Conservation (phyloP, 73 alveolate genomes). For the Tetrahymena malaccensis region DNA sequence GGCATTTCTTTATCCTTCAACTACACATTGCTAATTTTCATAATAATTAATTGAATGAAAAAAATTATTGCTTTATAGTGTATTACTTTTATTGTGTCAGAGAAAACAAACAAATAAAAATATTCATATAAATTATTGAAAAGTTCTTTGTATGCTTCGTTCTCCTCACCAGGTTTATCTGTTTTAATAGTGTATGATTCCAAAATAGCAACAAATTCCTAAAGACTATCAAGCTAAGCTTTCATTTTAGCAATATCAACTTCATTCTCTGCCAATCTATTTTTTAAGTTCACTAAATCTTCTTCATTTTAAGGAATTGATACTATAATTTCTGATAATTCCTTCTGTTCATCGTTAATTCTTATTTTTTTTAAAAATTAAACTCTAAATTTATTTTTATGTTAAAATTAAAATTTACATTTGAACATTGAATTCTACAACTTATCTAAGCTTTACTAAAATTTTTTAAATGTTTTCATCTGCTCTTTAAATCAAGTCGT, state of each 20-base stretch:
- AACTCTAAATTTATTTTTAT: background rate
- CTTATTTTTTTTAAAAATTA: background rate
- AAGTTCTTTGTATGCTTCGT: background rate
- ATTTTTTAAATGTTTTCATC: conserved; percentile 8
- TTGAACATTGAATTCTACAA: background rate
- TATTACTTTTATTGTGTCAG: background rate
- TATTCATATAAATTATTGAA: background rate
- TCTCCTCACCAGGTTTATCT: conserved; percentile 18
- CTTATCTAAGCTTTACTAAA: conserved; percentile 5
- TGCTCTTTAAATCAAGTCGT: background rate
- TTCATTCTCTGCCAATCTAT: conserved; percentile 31
- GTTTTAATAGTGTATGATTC: background rate
- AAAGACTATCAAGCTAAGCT: background rate
- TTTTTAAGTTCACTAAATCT: conserved; percentile 30
- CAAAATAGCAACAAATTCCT: background rate
- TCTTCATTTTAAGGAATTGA: conserved; percentile 23
- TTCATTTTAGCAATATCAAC: conserved; percentile 31
- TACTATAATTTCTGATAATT: conserved; percentile 16
- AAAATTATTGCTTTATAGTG: background rate
- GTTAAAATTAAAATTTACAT: background rate
- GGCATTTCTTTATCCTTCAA: conserved; percentile 68
- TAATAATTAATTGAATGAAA: background rate
- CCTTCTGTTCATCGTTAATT: background rate
- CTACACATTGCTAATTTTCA: conserved; percentile 13
- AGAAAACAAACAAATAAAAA: background rate